Evolutionary conservation across 2,329 filamentous ascomycete genomes (phyloP).

Genomic region (Aspergillus awamori): DNA sequence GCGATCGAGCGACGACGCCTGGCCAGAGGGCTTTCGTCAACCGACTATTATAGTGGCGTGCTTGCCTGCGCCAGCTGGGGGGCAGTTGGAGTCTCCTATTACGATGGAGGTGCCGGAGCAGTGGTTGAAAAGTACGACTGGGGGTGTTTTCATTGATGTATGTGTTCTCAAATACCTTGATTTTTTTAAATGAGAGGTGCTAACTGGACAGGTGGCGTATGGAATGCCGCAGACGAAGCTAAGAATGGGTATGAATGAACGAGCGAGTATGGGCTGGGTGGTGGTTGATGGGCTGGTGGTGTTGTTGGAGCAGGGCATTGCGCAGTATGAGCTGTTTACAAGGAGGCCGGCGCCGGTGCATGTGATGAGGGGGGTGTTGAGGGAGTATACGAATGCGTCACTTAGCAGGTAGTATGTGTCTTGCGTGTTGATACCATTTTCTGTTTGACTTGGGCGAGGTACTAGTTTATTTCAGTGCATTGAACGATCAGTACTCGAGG

Average conservation of each 20-base stretch:
- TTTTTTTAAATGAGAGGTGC: background rate
- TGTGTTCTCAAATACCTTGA: background rate
- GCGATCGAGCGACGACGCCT: constrained; percentile 15
- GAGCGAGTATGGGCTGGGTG: constrained; percentile 24
- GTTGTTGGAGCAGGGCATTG: constrained; percentile 28
- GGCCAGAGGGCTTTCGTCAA: constrained; percentile 23
- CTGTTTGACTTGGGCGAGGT: too few species aligned
- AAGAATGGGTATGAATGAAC: constrained; percentile 19
- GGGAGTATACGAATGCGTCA: background rate
- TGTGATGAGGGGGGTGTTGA: constrained; percentile 21
- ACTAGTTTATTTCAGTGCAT: too few species aligned
- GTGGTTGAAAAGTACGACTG: constrained; percentile 28
- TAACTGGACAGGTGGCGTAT: constrained; percentile 20
- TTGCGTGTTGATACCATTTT: too few species aligned
- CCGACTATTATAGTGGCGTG: constrained; percentile 24
- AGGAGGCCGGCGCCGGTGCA: constrained; percentile 26
- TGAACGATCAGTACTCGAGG: too few species aligned
- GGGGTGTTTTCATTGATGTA: constrained; percentile 30
- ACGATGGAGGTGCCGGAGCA: constrained; percentile 16
- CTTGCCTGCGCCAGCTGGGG: background rate
- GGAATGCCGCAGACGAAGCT: constrained; percentile 19
- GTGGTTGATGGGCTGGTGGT: constrained; percentile 27
- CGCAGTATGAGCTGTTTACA: constrained; percentile 31
- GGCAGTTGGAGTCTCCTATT: background rate
- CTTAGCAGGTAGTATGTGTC: too few species aligned